Base-by-base conservation (phyloP, 176 grass and related monocot genomes). In the Cymbopogon citratus region DNA sequence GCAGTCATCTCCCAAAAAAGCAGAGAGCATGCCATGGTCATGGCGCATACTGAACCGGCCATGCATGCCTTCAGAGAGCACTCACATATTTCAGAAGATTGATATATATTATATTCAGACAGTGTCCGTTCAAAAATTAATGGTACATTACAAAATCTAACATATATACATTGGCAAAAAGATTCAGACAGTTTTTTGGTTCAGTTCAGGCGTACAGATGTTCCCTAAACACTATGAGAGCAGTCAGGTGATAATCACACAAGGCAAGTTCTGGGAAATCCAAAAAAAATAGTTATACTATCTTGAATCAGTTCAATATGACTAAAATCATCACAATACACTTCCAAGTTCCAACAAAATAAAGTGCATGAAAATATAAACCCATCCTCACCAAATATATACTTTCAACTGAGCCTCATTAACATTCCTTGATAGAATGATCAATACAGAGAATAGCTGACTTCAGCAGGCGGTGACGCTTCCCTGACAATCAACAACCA, bases 341-440 rank as follows among this genome's bases (percentile, higher is more conserved):
- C 39, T 80, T 66, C 33, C 21, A 74, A 59, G 26, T 46, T 66
- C 23, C 7, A 44, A 64, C 23, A 85, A 18, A 60, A 83, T 63
- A 18, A 69, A 61, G 13, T 7, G 14, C 33, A 75, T 13, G 63
- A 41, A 69, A 61, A 61, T 66, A 73, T 71, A 68, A 63, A 69
- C 12, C 59, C 23, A 44, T 73, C 74, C 88, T 90, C 81, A 99
- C 97, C 89, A 35, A 99, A 99, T 87, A 99, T 99, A n/a, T 76
- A 96, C 97, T 88, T 99, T 96, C 65, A 99, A 78, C 88, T 96
- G 97, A 74, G 97, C 89, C 83, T 99, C 97, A 65, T 90, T 99
- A 12, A 99, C 87, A 87, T 99, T 99, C 77, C 97, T 93, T 24
- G 97, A 96, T 45, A 99, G n/a, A 77, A 87, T 96, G 93, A 84